These are phyloP conservation scores for Psilocybe tampanensis DNA, from an alignment of 768 basidiomycete genomes.

Conservation along the genomic window DNA sequence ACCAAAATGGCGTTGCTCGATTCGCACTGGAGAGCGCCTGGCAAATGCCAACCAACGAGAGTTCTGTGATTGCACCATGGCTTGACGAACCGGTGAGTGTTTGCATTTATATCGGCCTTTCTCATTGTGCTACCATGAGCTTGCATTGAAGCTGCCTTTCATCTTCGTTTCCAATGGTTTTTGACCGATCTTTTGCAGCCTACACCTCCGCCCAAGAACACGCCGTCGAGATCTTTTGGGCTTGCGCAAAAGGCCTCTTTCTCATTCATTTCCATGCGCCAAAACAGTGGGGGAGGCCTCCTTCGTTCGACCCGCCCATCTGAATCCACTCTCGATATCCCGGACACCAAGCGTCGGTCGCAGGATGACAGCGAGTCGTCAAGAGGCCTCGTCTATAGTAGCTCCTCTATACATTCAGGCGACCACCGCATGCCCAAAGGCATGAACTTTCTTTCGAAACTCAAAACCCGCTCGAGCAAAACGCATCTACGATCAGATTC, in stretches of 20 bases:
- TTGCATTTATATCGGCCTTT: not conserved
- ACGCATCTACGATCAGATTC: constrained; percentile 35
- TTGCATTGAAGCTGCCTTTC: not conserved
- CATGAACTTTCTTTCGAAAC: constrained; percentile 40
- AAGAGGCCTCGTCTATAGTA: constrained; percentile 25
- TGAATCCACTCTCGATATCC: constrained; percentile 34
- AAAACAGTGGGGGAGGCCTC: constrained; percentile 32
- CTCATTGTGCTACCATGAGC: not conserved
- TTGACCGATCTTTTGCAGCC: constrained; percentile 32
- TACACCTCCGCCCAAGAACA: constrained; percentile 44
- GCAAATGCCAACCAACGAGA: constrained; percentile 20
- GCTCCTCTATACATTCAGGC: constrained; percentile 29
- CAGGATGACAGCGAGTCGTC: constrained; percentile 31
- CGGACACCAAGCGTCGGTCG: constrained; percentile 32
- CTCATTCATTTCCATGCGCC: constrained; percentile 37
- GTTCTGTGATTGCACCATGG: constrained; percentile 33
- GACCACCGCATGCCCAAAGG: constrained; percentile 53
- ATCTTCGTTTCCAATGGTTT: not conserved
- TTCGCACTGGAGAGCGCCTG: constrained; percentile 18
- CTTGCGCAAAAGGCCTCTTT: constrained; percentile 44
- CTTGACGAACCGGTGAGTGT: constrained; percentile 29
- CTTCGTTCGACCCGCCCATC: constrained; percentile 35
- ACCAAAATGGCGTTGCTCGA: constrained; percentile 27
- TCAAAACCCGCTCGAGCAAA: constrained; percentile 44
- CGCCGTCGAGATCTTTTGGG: constrained; percentile 34